Evolutionary conservation across 2,329 filamentous ascomycete species (phyloP).

Genomic region (Nothophoma quercina): DNA sequence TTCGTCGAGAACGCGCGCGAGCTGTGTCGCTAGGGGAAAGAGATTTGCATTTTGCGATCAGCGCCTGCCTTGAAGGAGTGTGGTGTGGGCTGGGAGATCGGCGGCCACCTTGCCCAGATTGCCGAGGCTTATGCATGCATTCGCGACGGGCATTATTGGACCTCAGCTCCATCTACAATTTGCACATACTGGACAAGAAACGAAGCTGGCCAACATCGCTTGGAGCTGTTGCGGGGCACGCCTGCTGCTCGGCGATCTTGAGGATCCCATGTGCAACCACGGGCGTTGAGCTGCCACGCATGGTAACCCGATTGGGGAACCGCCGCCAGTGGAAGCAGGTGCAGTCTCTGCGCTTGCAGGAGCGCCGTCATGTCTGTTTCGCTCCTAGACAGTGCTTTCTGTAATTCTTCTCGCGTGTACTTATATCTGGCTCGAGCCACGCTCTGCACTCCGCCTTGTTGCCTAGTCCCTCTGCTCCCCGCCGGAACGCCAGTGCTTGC

Average conservation of each 20-base stretch:
- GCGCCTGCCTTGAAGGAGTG: constrained; percentile 18
- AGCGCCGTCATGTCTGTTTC: constrained; percentile 2
- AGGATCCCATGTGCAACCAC: constrained; percentile 30
- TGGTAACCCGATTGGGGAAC: constrained; percentile 14
- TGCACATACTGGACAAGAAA: background rate
- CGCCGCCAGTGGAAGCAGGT: constrained; percentile 10
- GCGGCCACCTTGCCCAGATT: constrained; percentile 30
- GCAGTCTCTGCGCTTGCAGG: constrained; percentile 13
- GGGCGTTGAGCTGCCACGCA: constrained; percentile 21
- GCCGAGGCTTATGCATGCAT: constrained; percentile 24
- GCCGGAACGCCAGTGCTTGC: background rate
- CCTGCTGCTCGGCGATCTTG: constrained; percentile 26
- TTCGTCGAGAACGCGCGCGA: background rate
- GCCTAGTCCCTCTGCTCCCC: background rate
- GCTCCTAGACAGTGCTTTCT: background rate
- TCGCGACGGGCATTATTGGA: constrained; percentile 10
- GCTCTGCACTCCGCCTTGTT: background rate
- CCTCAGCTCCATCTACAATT: constrained; percentile 11
- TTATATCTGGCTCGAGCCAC: constrained; percentile 13
- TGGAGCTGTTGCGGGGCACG: constrained; percentile 11
- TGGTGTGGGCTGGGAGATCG: constrained; percentile 24
- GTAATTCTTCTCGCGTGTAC: constrained; percentile 2
- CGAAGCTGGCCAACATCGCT: constrained; percentile 4
- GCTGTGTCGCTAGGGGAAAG: constrained; percentile 9
- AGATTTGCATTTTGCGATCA: constrained; percentile 18